Percentiles rank a stretch among this genome's conserved stretches.
Conservation (phyloP, 148 eudicot genomes). For the Fagopyrum esculentum region DNA sequence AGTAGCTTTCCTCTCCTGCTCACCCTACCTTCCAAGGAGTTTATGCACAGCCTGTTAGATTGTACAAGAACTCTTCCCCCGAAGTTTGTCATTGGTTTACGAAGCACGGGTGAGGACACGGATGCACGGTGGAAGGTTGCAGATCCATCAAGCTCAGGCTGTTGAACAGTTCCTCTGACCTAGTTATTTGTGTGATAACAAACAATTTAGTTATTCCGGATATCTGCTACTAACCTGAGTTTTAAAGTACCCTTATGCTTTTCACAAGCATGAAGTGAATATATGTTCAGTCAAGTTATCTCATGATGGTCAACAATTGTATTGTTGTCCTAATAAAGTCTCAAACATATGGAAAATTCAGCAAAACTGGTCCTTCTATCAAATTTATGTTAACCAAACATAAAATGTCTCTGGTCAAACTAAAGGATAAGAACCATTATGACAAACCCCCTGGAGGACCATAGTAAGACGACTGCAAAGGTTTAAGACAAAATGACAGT, state of each 20-base stretch:
- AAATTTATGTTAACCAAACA: neutral
- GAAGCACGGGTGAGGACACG: slow-evolving; percentile 91
- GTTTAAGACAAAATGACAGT: neutral
- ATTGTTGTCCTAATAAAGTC: neutral
- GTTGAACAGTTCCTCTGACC: slow-evolving; percentile 99
- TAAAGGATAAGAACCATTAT: neutral
- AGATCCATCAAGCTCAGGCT: slow-evolving; percentile 93
- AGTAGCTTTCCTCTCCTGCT: slow-evolving; percentile 91
- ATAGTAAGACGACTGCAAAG: neutral
- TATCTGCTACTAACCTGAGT: neutral
- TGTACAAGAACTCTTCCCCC: slow-evolving; percentile 87
- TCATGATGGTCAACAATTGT: neutral
- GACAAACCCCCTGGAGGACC: neutral
- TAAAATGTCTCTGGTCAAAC: neutral
- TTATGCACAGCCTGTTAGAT: slow-evolving; percentile 81
- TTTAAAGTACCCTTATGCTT: neutral
- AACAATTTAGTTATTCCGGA: slow-evolving; percentile 15
- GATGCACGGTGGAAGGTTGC: slow-evolving; percentile 96
- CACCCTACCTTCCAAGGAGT: slow-evolving; percentile 87
- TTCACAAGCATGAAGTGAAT: neutral
- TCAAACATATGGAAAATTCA: neutral
- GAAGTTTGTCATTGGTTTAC: slow-evolving; percentile 82
- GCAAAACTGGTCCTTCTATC: neutral
- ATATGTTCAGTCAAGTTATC: neutral
- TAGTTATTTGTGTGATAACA: slow-evolving; percentile 25